Percentiles rank a stretch among this genome's conserved stretches.
Evolutionary conservation across 2,329 filamentous ascomycete species (phyloP).

Genomic region (Penicillium sp.): DNA sequence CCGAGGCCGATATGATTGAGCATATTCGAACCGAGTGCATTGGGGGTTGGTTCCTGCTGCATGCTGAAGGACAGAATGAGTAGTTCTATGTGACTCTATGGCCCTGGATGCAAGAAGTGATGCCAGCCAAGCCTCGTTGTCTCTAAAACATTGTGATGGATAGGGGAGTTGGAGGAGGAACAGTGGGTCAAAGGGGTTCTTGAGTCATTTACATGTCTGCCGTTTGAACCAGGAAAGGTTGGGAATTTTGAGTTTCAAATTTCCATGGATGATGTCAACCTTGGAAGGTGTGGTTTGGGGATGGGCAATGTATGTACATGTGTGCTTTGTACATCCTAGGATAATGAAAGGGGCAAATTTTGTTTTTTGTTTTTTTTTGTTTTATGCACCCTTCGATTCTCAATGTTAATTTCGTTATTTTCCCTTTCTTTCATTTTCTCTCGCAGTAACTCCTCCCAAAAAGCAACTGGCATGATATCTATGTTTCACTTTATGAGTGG

Average conservation of each 20-base stretch:
- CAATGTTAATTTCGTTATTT: not conserved
- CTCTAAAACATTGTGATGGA: not conserved
- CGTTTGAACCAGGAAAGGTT: not conserved
- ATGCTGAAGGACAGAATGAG: not conserved
- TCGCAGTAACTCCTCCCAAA: no score
- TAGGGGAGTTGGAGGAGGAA: not conserved
- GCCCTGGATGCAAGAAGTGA: no score
- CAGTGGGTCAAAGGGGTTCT: not conserved
- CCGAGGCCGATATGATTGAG: not conserved
- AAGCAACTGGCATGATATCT: not conserved
- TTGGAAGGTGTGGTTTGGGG: no score
- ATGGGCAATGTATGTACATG: not conserved
- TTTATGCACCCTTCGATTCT: not conserved
- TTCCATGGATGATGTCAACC: not conserved
- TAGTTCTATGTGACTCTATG: not conserved
- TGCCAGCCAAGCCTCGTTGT: not conserved
- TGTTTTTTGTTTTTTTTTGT: not conserved
- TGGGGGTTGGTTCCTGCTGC: not conserved
- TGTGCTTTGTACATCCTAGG: not conserved
- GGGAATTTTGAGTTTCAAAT: not conserved
- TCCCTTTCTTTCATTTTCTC: not conserved
- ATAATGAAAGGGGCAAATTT: not conserved
- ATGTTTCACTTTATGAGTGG: not conserved
- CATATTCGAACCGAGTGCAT: slow-evolving; percentile 1
- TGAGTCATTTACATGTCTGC: not conserved